Evolutionary conservation across 495 filamentous ascomycete genomes (phyloP), one percentile per base, ranked within the genome.

Genomic region (Geoglossum glabrum): DNA sequence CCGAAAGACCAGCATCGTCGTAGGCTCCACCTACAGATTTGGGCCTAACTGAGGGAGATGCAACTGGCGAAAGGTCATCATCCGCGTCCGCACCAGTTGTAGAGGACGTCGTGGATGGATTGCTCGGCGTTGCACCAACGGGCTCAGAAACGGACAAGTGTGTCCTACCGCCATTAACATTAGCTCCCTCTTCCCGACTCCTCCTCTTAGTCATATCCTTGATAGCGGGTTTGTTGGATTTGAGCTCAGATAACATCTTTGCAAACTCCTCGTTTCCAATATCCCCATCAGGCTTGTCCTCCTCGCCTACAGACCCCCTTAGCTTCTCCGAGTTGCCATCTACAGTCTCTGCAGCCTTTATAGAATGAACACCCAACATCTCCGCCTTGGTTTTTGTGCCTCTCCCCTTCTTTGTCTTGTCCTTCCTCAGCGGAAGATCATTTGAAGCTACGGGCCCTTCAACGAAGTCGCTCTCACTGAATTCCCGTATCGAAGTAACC

Each of bases 1-100:
- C 74, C 11, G 71, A 69, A 34, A 73, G 69, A 59, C 70, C 71
- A 28, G 61, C 57, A 21, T 60, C 65, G 43, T 59, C 64, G 15
- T 63, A 57, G 6, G 59, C 59, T n/a, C 45, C 49, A 13, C 49
- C 40, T 5, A 55, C 38, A 8, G 55, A 26, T 28, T 70, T 76
- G 26, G 84, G 76, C 49, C 56, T 63, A 23, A 82, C 64, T 9
- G 72, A 71, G 51, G 84, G 83, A 27, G 85, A 87, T 54, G 72
- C 74, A 47, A 73, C 67, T 11, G 80, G 70, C 9, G 85, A 88
- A 58, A 85, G 74, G 62, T 88, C 85, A 65, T 87, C 88, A 67
- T 92, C 87, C 17, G 82, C 87, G 69, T 94, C 87, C 8, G 74
- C 84, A 21, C 82, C 86, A 40, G 82, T 78, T 23, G 84, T 85